Conservation (phyloP, 176 grass and related monocot genomes). For the Triticum timopheevii region DNA sequence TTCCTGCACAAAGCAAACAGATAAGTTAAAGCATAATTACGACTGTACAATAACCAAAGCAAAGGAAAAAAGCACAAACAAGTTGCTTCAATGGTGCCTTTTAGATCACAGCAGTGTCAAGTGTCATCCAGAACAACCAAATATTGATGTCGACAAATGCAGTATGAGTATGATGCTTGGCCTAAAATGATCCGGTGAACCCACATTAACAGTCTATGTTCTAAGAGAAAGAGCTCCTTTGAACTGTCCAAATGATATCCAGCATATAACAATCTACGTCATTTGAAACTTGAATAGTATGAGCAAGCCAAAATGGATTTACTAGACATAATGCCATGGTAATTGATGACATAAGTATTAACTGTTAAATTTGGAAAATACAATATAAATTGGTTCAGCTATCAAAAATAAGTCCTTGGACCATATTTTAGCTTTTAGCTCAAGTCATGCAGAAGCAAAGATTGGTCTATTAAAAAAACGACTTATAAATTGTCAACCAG, state of each 20-base stretch:
- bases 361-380: not conserved
- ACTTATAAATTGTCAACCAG: not conserved
- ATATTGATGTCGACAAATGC: not conserved
- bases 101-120: not conserved
- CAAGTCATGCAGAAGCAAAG: not conserved
- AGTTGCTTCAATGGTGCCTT: not conserved
- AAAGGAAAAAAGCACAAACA: not conserved
- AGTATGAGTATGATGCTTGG: not conserved
- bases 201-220: not conserved
- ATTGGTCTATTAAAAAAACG: not conserved
- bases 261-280: not conserved
- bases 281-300: conserved; percentile 5
- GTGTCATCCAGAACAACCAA: not conserved
- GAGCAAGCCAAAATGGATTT: not conserved
- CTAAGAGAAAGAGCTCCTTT: not conserved
- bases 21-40: conserved; percentile 3
- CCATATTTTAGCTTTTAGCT: not conserved
- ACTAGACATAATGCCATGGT: not conserved
- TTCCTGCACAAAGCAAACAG: conserved; percentile 41
- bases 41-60: not conserved
- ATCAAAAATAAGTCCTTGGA: not conserved
- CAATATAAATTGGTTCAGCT: not conserved
- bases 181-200: not conserved
- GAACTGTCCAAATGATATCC: not conserved
- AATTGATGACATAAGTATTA: not conserved